Evolutionary conservation across 2,329 filamentous ascomycete genomes (phyloP), one percentile per base, ranked within the genome.

Genomic region (Paraphaeosphaeria sporulosa): DNA sequence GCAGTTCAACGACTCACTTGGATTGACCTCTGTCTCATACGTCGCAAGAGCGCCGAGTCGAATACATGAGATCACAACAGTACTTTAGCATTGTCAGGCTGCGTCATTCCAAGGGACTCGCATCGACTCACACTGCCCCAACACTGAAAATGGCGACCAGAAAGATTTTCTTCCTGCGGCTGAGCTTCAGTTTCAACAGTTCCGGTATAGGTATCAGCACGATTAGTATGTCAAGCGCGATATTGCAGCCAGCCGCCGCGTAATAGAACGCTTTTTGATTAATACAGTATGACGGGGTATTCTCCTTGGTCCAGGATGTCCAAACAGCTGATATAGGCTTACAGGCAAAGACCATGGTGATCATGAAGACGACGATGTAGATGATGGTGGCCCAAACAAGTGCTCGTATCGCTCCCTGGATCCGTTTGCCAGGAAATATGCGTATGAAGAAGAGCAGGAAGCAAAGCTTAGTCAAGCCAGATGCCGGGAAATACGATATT

Each of bases 21-120:
- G 59, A 62, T 82, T 81, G 0, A 68, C 54, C 5, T 79, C 79
- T 27, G 67, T 74, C 17, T 74, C 75, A 59, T 81, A 81, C 38
- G 71, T 62, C 48, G 81, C 73, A 15, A 82, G 69, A 2, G 77
- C 76, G 15, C 72, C 69, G 4, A 82, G 67, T 6, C 79, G 77
- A 36, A 81, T 62, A 55, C 78, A 72, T 53, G 78, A 80, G 48
- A 81, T 71, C 13, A 81, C 61, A 6, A 78, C 80, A 10, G 64
- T 66, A 6, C 55, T 61, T 25, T 19, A n/a, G n/a, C 12, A 49
- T 38, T 19, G 17, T 49, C 23, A 49, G 34, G 15, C 6, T 57
- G 8, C 15, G 6, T 3, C 7, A 10, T 19, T 21, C 15, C 32
- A 25, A 27, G 17, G 43, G 44, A 44, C 12, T 4, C 42, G 51